Conservation (phyloP, 179 eudicot genomes). For the Amaranthus tricolor region DNA sequence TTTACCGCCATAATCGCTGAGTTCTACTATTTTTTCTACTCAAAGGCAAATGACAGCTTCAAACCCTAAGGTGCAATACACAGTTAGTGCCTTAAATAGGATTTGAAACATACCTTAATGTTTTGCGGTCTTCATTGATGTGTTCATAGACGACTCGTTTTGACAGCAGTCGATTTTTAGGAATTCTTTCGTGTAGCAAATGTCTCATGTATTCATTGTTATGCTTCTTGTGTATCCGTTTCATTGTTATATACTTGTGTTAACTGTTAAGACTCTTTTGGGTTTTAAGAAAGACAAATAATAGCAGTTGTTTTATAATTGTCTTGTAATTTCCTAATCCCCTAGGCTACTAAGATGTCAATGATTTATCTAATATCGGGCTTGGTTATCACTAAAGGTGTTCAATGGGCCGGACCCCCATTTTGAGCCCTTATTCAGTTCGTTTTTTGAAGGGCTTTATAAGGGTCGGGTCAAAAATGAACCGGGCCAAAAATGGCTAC, state of each 20-base stretch:
- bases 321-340: background rate
- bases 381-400: too few relatives aligned
- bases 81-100: background rate
- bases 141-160: background rate
- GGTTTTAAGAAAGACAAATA: background rate
- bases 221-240: background rate
- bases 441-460: too few relatives aligned
- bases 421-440: too few relatives aligned
- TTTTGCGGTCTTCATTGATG: conserved; percentile 14
- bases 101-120: background rate
- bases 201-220: background rate
- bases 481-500: too few relatives aligned
- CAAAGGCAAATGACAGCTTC: conserved; percentile 51
- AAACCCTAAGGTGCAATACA: conserved; percentile 23
- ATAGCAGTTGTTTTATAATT: background rate
- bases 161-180: conserved; percentile 2
- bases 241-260: background rate
- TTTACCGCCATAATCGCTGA: conserved; percentile 63
- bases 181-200: background rate
- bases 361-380: too few relatives aligned
- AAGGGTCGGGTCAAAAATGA: too few relatives aligned
- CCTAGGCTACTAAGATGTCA: background rate
- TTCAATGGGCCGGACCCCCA: too few relatives aligned
- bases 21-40: conserved; percentile 61
- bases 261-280: conserved; percentile 4